Base-by-base conservation (phyloP, 2,329 filamentous ascomycete species). In the Apiospora sp. region DNA sequence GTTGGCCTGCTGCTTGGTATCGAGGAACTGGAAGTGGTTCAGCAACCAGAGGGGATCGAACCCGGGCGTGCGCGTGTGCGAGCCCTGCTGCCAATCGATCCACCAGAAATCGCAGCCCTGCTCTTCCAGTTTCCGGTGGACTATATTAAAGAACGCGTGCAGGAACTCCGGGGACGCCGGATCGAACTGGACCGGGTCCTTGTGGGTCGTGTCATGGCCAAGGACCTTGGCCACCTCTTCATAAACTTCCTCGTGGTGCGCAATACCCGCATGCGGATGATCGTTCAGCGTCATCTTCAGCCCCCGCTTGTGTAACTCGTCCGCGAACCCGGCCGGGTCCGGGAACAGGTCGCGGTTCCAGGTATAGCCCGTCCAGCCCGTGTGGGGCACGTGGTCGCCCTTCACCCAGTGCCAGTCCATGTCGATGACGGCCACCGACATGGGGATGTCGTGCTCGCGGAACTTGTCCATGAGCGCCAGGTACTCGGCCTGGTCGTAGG, bases 31-130 rank as follows among this genome's bases (percentile, higher is more conserved):
- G 76, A 88, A 92, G 77, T 92, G 90, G 76, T 92, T 92, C 24
- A 92, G 84, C 34, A 91, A 80, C 90, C 90, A 92, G 0, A 92
- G 81, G 0, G 90, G 90, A 77, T 92, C 90, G 3, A 92, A 82
- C 1, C 89, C 89, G 0, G 85, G 86, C 7, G 91, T 84, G 44
- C 84, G 83, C 1, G 89, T 89, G 71, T 85, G 81, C 2, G 83
- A 81, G 1, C 90, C 90, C 78, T 92, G 90, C 78, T 92, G 90
- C 90, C 90, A 92, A 77, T 92, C 90, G 46, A 92, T 85, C 90
- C 90, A 92, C 89, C 89, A 92, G 72, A 92, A 91, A 76, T 92
- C 90, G 30, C 86, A 84, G 0, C 87, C 90, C 8, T 88, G 81
- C 0, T 86, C 82, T 73, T 92, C 90, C 41, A 91, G 82, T 16